Conservation (phyloP, 2,329 filamentous ascomycete genomes). For the Knoxdaviesia proteae region DNA sequence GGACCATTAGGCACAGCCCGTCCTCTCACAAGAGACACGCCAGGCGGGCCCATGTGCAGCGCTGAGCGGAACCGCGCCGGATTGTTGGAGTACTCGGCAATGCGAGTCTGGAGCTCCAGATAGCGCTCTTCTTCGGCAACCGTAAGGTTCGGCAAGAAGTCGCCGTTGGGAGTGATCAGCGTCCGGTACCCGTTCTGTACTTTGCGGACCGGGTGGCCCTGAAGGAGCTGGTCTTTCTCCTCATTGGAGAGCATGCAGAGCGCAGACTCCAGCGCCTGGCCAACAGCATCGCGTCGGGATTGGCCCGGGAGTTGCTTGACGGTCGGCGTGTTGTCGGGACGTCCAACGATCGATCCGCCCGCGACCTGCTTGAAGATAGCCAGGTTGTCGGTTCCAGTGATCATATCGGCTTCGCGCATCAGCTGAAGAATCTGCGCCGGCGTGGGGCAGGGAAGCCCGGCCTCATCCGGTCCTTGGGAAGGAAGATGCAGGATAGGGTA, state of each 20-base stretch:
- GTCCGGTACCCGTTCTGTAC: slow-evolving; percentile 37
- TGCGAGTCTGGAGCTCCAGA: slow-evolving; percentile 41
- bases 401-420: no score
- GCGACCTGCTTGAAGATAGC: no score
- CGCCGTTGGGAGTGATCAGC: slow-evolving; percentile 55
- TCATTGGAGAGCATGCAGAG: slow-evolving; percentile 24
- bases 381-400: no score
- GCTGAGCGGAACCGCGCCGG: slow-evolving; percentile 30
- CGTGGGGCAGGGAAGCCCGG: no score
- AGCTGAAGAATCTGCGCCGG: no score
- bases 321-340: no score
- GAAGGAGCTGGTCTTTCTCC: slow-evolving; percentile 32
- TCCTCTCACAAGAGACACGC: slow-evolving; percentile 39
- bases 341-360: no score
- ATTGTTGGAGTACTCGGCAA: slow-evolving; percentile 27
- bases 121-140: slow-evolving; percentile 50
- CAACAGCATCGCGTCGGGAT: no score
- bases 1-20: slow-evolving; percentile 43
- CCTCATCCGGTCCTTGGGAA: no score
- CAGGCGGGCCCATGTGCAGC: slow-evolving; percentile 25
- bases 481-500: no score
- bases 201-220: slow-evolving; percentile 38
- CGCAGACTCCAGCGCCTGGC: no score
- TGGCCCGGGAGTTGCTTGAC: no score
- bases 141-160: slow-evolving; percentile 53